Evolutionary conservation across 176 grass and related monocot species (phyloP), one percentile per base, ranked within the genome.

Genomic region (Eragrostis curvula): DNA sequence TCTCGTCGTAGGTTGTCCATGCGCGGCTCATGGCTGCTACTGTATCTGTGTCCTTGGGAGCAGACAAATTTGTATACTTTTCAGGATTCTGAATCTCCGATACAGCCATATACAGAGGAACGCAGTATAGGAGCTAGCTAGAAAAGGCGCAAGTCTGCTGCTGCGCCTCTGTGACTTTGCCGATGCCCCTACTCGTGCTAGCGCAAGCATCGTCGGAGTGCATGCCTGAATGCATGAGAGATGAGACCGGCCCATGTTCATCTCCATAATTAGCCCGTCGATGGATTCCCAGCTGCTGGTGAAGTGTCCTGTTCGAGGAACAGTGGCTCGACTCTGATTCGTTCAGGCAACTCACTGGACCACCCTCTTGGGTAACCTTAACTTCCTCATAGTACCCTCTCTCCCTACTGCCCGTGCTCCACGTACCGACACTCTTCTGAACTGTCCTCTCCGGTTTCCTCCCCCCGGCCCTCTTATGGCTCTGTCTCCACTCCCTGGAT

Each of bases 371-470:
- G 74, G 71, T 56, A 77, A 85, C 88, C 88, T 89, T 89, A 86
- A 82, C 88, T 82, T 82, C 78, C 73, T 82, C 83, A 57, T 85
- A 17, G 85, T 70, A 71, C 55, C 14, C 44, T 11, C 8, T 7
- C 18, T 5, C 13, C 12, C 58, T 17, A 8, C 20, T 71, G 59
- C 63, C 36, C 36, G 64, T 63, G 69, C 30, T 43, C 13, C 74
- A 36, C 48, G 83, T 82, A 85, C 78, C 28, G 50, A 44, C 18
- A 73, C 10, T 57, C 59, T 59, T 81, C 71, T 81, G 78, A 85
- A 85, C 77, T 70, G 88, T 86, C 88, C 78, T 86, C 27, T 86
- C 83, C 88, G 46, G 66, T 77, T 85, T 70, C 83, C 83, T 9
- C n/a, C n/a, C n/a, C 48, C 55, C 75, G 27, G 27, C 15, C 71